A percentile compares a stretch with the other conserved stretches of the same genome.
Conservation (phyloP, 2,329 filamentous ascomycete genomes). For the Biscogniauxia sp. region DNA sequence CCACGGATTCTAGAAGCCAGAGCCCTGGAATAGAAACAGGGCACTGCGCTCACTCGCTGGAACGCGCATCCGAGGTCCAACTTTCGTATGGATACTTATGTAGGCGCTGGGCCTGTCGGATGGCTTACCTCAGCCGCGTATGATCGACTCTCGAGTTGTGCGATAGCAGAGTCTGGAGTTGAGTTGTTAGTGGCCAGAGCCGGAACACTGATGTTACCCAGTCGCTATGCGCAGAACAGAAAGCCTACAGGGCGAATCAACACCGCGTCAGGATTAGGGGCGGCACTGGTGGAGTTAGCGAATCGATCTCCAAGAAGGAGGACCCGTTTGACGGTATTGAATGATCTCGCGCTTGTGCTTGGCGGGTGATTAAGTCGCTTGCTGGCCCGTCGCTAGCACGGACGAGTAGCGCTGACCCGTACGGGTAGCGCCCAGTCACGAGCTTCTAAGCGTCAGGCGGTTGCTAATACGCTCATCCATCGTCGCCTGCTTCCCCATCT, state of each 20-base stretch:
- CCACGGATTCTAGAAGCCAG: slow-evolving; percentile 1
- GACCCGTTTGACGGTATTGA: background rate
- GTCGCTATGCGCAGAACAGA: background rate
- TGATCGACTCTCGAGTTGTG: background rate
- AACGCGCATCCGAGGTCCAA: background rate
- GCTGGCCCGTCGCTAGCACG: background rate
- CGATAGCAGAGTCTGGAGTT: background rate
- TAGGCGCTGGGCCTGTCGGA: background rate
- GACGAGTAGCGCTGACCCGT: background rate
- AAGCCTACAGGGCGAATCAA: background rate
- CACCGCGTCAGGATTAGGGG: background rate
- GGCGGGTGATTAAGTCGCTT: background rate
- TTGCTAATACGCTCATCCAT: background rate
- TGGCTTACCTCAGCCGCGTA: background rate
- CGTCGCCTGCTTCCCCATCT: background rate
- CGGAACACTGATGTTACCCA: background rate
- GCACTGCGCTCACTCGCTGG: background rate
- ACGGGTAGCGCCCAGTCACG: background rate
- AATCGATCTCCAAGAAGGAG: background rate
- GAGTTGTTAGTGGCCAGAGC: background rate
- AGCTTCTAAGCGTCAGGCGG: background rate
- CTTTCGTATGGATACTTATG: background rate
- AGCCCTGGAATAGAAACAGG: background rate
- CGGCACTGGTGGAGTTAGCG: background rate
- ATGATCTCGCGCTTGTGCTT: background rate